Conservation (phyloP, 495 filamentous ascomycete species). For the Lichenothelia convexa region DNA sequence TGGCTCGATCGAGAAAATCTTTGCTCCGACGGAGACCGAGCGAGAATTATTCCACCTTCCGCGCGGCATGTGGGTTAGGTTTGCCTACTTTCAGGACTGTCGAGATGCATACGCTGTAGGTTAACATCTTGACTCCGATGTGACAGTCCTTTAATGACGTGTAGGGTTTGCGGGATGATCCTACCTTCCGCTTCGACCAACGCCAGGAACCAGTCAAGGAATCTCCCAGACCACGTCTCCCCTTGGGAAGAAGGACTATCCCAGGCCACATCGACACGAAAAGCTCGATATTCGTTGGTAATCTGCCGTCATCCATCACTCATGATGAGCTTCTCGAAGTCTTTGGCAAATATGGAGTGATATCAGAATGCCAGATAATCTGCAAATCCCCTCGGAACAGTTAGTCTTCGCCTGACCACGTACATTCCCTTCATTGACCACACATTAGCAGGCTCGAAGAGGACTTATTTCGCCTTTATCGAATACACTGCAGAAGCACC, state of each 20-base stretch:
- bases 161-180: constrained; percentile 2
- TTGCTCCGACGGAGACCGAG: constrained; percentile 16
- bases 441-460: neutral
- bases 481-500: neutral
- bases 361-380: neutral
- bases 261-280: neutral
- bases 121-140: neutral
- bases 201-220: neutral
- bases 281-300: constrained; percentile 1
- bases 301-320: constrained; percentile 1
- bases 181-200: constrained; percentile 2
- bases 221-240: neutral
- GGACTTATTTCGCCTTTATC: constrained; percentile 1
- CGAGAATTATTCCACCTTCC: constrained; percentile 21
- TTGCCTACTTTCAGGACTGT: constrained; percentile 23
- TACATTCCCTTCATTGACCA: neutral
- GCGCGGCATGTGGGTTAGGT: constrained; percentile 33
- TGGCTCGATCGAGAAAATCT: constrained; percentile 22
- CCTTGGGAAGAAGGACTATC: neutral
- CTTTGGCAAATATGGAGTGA: constrained; percentile 2
- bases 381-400: constrained; percentile 1
- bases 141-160: neutral
- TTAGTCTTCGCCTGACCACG: neutral
- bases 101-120: constrained; percentile 21
- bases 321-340: constrained; percentile 2